phyloP scores from a whole-genome alignment of 495 filamentous ascomycete genomes.

The Thermothielavioides terrestris region DNA sequence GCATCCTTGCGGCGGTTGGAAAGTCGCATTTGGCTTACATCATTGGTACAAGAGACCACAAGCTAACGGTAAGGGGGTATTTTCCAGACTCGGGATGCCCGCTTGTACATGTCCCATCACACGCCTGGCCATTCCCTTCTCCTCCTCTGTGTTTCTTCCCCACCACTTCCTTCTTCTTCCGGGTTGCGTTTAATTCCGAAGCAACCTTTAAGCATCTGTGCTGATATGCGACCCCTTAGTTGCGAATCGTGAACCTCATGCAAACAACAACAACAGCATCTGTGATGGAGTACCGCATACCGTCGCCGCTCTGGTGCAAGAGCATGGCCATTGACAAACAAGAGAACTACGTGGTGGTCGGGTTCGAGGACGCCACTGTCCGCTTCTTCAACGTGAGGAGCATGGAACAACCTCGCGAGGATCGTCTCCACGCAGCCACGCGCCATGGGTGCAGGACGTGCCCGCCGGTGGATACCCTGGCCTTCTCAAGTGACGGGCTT shows the following conservation, averaged over 20 bases:
- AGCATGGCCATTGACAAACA: constrained; percentile 27
- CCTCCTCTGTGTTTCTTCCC: neutral
- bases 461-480: constrained; percentile 26
- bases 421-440: constrained; percentile 22
- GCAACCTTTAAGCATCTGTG: neutral
- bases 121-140: neutral
- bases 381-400: constrained; percentile 27
- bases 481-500: constrained; percentile 30
- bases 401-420: constrained; percentile 26
- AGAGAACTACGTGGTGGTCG: constrained; percentile 29
- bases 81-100: too few relatives aligned
- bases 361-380: constrained; percentile 29
- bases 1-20: constrained; percentile 27
- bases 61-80: constrained; percentile 31
- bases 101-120: too few relatives aligned
- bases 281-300: constrained; percentile 29
- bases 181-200: too few relatives aligned
- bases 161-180: too few relatives aligned
- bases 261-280: constrained; percentile 11
- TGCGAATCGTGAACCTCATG: constrained; percentile 28
- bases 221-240: constrained; percentile 6
- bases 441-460: constrained; percentile 26
- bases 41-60: constrained; percentile 30
- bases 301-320: constrained; percentile 29
- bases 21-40: constrained; percentile 27